Base-by-base conservation (phyloP, 108 stramenopile genomes). In the Fragilariopsis cylindrus region DNA sequence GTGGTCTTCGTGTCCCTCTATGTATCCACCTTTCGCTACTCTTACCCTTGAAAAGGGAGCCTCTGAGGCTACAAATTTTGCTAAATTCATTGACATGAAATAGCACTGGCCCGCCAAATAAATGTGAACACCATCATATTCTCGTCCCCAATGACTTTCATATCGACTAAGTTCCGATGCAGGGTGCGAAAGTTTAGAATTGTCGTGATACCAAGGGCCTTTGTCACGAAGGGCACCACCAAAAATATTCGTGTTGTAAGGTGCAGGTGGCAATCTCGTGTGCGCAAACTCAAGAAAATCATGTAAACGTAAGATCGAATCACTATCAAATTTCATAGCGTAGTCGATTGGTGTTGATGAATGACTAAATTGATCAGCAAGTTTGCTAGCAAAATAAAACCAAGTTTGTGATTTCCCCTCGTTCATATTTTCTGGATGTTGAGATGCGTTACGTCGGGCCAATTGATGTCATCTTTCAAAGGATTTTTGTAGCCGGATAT, bases 1-100 rank as follows among this genome's bases (percentile, higher is more conserved):
- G 64, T 85, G 84, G 73, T 85, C 84, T 73, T 85, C 84, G 58
- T 81, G 77, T 4, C 80, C 80, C 68, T 85, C 84, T 45, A 69
- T 40, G 56, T 85, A 85, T 30, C 78, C 78, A 57, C 78, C 78
- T n/a, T 63, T 63, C n/a, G 45, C 78, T 41, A 79, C 49, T 12
- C 70, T 58, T 39, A 40, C 57, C 52, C 48, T 71, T n/a, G 70
- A 74, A 6, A 60, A 18, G 1, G 58, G 53, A 12, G 84, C 77
- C 67, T 85, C 76, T 45, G 72, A 16, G 5, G 63, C 65, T 1
- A 85, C 73, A 30, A 72, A 63, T 40, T 64, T n/a, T 16, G 60
- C 69, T 67, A 85, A 65, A 65, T 85, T 77, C 45, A 48, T 70
- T 8, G 70, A 72, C 47, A 85, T 43, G 5, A 81, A 43, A 63